Evolutionary conservation across 306 rosid species (phyloP), one percentile per base, ranked within the genome.

Genomic region (Lotus japonicus): DNA sequence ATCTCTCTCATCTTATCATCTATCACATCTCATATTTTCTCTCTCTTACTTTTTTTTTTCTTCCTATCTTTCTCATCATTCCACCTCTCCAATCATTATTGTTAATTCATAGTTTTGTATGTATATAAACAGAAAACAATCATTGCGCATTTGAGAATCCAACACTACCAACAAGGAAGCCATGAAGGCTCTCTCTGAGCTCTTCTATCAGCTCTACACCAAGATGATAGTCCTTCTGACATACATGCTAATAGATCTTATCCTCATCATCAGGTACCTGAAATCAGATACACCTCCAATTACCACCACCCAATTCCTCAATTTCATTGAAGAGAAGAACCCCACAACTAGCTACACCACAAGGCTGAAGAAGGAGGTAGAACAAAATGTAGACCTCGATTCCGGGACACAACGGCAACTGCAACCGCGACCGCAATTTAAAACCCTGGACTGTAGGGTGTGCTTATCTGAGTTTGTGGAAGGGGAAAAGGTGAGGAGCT

Each of bases 381-480:
- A 31, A 31, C 36, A 28, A 28, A 43, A 78, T 2, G 23, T 41
- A 46, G 96, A n/a, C n/a, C n/a, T n/a, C n/a, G n/a, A n/a, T n/a
- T n/a, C n/a, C n/a, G n/a, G n/a, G n/a, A n/a, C n/a, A n/a, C n/a
- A n/a, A n/a, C n/a, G n/a, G n/a, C n/a, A n/a, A n/a, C n/a, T n/a
- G n/a, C n/a, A n/a, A n/a, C n/a, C n/a, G n/a, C n/a, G n/a, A n/a
- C n/a, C n/a, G n/a, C n/a, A n/a, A n/a, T n/a, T n/a, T n/a, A n/a
- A n/a, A n/a, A n/a, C n/a, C n/a, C n/a, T n/a, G n/a, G n/a, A 90
- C 16, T 90, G 99, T 46, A 61, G 86, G 26, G 96, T 95, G 15
- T 95, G 99, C 79, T 80, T 95, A 15, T 81, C 87, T 0, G 96
- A 90, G 15, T 74, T 95, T 36, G 82, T 87, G 41, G 97, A 88